Conservation (phyloP, 2,329 filamentous ascomycete species). For the Xylariales sp. region DNA sequence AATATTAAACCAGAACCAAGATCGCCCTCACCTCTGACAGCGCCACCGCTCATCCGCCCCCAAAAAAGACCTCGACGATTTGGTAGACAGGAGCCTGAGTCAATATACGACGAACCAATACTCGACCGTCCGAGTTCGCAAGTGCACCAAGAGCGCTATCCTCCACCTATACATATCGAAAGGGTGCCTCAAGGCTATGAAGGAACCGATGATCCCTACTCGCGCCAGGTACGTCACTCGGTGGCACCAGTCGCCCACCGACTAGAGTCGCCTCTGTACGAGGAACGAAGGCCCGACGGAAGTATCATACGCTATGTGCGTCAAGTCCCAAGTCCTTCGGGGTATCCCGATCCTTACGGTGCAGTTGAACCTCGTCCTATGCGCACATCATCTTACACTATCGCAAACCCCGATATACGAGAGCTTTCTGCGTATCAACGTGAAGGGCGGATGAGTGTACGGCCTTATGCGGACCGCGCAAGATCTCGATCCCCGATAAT, state of each 20-base stretch:
- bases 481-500: constrained; percentile 62
- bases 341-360: constrained; percentile 53
- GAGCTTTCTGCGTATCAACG: constrained; percentile 58
- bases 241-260: constrained; percentile 46
- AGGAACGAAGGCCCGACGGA: constrained; percentile 49
- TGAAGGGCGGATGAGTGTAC: constrained; percentile 61
- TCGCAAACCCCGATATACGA: constrained; percentile 56
- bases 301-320: constrained; percentile 52
- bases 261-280: constrained; percentile 47
- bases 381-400: constrained; percentile 57
- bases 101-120: constrained; percentile 59
- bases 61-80: constrained; percentile 67
- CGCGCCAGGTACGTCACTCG: constrained; percentile 47
- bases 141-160: constrained; percentile 51
- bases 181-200: constrained; percentile 51
- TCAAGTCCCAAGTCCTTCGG: constrained; percentile 53
- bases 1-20: constrained; percentile 74
- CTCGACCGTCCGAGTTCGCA: constrained; percentile 55
- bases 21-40: constrained; percentile 69
- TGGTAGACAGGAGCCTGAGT: constrained; percentile 55
- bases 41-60: constrained; percentile 64
- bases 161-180: constrained; percentile 40
- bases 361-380: constrained; percentile 53
- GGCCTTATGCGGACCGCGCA: constrained; percentile 61
- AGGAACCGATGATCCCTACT: constrained; percentile 46